Evolutionary conservation across 352 stramenopile genomes (phyloP), one percentile per base, ranked within the genome.

Genomic region (Lagenidium sp.): DNA sequence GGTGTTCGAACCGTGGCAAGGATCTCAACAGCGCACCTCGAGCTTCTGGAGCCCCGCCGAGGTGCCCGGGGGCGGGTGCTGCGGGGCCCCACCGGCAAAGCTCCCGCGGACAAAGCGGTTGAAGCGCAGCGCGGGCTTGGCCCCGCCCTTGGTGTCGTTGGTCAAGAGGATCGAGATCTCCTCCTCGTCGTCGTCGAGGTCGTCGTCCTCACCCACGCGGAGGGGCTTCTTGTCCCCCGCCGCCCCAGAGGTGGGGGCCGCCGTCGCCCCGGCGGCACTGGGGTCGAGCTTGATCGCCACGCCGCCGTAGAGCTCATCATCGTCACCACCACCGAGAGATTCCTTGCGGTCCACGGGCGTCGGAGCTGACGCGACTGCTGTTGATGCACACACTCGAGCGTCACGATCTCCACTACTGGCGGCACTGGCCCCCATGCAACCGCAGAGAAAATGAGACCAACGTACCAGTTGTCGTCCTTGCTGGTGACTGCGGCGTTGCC

Each of bases 171-270:
- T 94, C 15, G 78, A 71, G 24, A 94, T 69, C 32, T 86, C 72
- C 51, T 93, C 80, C 25, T 92, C 80, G 25, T 94, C 81, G 7
- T 93, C 81, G 12, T 91, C 78, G 6, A 79, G 63, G 15, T 91
- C 78, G 2, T 91, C 74, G 2, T 84, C 77, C 8, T 73, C 74
- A n/a, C 63, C 61, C 1, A 20, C 41, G 3, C 43, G 34, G 28
- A 18, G 19, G 20, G 10, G 15, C 0, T 3, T 11, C 19, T 21
- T 16, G 4, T 19, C 11, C 12, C 3, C 42, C 0, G 7, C 12
- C 4, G 23, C 6, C n/a, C 20, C 41, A 32, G 13, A 28, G 15
- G 19, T 55, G 16, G 29, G 31, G 5, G 41, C 29, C 20, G 36
- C 47, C n/a, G 35, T 60, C 5, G 47, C 45, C 4, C 41, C 45